Base-by-base conservation (phyloP, 2,329 filamentous ascomycete genomes). In the Fusarium coicis region DNA sequence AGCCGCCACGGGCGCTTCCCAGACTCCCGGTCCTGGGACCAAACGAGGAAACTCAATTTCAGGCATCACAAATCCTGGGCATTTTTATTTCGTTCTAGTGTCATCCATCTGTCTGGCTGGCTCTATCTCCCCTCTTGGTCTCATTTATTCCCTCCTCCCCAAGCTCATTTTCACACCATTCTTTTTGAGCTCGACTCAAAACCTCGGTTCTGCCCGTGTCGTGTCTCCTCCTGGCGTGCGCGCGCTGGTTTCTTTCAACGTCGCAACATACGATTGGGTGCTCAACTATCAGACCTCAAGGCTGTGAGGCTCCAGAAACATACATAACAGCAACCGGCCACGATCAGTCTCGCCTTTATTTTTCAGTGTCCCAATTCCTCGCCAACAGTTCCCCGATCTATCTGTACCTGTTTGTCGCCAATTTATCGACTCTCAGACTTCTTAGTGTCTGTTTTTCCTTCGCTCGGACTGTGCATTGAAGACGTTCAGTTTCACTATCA, bases 1-100 rank as follows among this genome's bases (percentile, higher is more conserved):
- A 75, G 73, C 68, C 72, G 75, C 68, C 68, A 74, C 75, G 75
- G 72, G 74, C 74, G 74, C 68, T 69, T 75, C 70, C 75, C 75
- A 75, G 70, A 72, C 68, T 75, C 75, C 72, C 46, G 74, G 75
- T 72, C 64, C 72, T 71, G 55, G 73, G 67, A 71, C 50, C 68
- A 57, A 65, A 71, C 63, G 68, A 65, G 60, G 66, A 74, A 77
- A 76, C 70, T 76, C 72, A 77, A 75, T 74, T 73, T 76, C 73
- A 64, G 74, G 71, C 73, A 73, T 76, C 73, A 54, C 57, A 74
- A 67, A 64, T 69, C 71, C 65, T 53, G 53, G 69, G 44, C 65
- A 58, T 59, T 28, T 57, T 74, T 66, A 55, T 74, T 74, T 42
- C 67, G 71, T 68, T 62, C 62, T 74, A 71, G 56, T 62, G 57